Percentiles rank a stretch among this genome's conserved stretches.
Evolutionary conservation across 2,329 filamentous ascomycete species (phyloP).

Genomic region (Dactylellina leptospora): DNA sequence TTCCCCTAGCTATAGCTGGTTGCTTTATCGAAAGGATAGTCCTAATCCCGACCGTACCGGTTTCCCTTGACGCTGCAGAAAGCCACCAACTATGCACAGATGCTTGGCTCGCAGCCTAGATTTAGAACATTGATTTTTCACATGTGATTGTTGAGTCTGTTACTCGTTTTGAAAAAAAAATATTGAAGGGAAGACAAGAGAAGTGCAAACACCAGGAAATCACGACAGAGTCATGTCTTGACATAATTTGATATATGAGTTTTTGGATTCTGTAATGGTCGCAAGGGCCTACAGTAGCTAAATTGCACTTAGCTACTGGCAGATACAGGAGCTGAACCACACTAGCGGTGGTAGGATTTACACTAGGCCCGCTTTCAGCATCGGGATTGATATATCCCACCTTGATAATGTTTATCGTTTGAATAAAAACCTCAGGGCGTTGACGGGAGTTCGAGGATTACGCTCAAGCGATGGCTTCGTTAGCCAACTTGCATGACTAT

Average conservation of each 20-base stretch:
- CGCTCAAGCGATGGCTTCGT: no score
- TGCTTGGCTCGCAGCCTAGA: conserved; percentile 51
- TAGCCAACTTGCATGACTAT: neutral
- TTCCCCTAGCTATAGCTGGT: conserved; percentile 1
- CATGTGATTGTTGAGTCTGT: conserved; percentile 33
- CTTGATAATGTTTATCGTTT: neutral
- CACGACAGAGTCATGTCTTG: no score
- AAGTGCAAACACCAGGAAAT: neutral
- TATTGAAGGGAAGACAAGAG: no score
- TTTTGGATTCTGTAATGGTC: no score
- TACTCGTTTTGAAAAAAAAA: no score
- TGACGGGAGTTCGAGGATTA: no score
- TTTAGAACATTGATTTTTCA: conserved; percentile 37
- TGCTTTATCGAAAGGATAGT: conserved; percentile 17
- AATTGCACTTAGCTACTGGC: no score
- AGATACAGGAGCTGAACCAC: no score
- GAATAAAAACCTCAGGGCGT: neutral
- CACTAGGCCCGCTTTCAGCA: neutral
- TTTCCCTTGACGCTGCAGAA: conserved; percentile 49
- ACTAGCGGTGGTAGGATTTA: neutral
- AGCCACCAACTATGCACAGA: conserved; percentile 43
- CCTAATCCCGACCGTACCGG: conserved; percentile 42
- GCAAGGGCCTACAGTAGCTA: no score
- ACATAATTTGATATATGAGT: no score
- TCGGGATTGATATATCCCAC: no score